Conservation (phyloP, 495 filamentous ascomycete species). For the Thermothielavioides terrestris region DNA sequence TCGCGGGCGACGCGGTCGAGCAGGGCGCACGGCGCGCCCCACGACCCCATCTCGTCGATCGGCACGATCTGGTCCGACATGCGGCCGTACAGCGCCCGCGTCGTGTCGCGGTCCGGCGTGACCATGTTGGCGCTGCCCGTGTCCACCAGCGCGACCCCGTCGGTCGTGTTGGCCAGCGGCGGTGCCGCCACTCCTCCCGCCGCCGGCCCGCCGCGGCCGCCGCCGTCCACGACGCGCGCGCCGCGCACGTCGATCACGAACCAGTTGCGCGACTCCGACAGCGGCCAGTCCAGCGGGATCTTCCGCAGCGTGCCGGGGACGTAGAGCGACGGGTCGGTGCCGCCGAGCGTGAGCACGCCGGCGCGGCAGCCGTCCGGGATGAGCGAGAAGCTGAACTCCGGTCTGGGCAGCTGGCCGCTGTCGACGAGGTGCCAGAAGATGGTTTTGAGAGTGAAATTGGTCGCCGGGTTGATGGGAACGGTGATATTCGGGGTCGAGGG, state of each 20-base stretch:
- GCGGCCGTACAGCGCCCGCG: slow-evolving; percentile 15
- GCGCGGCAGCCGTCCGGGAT: slow-evolving; percentile 11
- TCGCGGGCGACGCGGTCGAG: slow-evolving; percentile 10
- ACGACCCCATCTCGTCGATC: slow-evolving; percentile 15
- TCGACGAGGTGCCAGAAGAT: slow-evolving; percentile 11
- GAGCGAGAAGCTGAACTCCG: slow-evolving; percentile 19
- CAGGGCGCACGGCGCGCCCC: slow-evolving; percentile 17
- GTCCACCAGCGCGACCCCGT: slow-evolving; percentile 15
- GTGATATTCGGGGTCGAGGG: slow-evolving; percentile 3
- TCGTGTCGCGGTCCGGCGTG: slow-evolving; percentile 14
- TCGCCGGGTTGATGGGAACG: neutral
- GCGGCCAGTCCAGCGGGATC: slow-evolving; percentile 10
- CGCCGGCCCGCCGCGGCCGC: no score
- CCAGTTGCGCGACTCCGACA: neutral
- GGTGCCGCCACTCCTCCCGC: no score
- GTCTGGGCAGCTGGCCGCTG: slow-evolving; percentile 11
- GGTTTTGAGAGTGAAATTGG: neutral
- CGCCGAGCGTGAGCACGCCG: slow-evolving; percentile 31
- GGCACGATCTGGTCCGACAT: slow-evolving; percentile 15
- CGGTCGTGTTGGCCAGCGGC: slow-evolving; percentile 4
- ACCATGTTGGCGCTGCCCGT: slow-evolving; percentile 18
- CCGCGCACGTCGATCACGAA: slow-evolving; percentile 15
- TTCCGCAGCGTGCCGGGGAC: slow-evolving; percentile 10
- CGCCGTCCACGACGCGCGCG: slow-evolving; percentile 8
- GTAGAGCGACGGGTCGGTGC: slow-evolving; percentile 21